phyloP scores from a whole-genome alignment of 148 eudicot genomes.

The Pouteria glomerata region DNA sequence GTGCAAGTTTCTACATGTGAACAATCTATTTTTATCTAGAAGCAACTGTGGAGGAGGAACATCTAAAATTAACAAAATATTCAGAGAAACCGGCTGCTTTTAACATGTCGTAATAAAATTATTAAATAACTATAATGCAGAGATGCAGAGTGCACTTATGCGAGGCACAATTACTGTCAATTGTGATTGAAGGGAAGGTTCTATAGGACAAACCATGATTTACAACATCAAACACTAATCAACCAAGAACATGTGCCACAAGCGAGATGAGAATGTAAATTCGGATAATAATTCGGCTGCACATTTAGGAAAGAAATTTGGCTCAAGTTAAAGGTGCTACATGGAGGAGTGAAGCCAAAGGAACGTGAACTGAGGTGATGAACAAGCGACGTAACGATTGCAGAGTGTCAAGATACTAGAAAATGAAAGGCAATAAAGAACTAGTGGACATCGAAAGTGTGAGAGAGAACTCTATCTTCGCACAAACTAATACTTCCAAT shows the following conservation, averaged over 20 bases:
- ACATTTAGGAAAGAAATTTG: neutral
- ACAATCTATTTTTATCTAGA: slow-evolving; percentile 1
- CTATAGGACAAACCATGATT: neutral
- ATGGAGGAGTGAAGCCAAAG: neutral
- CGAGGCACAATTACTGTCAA: neutral
- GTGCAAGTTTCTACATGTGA: neutral
- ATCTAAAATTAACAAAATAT: neutral
- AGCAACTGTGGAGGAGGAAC: neutral
- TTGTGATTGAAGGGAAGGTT: neutral
- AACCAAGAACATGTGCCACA: neutral
- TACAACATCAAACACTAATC: neutral
- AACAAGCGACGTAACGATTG: neutral
- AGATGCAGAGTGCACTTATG: neutral
- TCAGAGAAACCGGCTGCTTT: neutral
- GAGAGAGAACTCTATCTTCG: no score
- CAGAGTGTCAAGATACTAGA: neutral
- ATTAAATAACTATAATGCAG: neutral
- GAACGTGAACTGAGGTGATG: neutral
- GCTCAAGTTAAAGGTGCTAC: slow-evolving; percentile 3
- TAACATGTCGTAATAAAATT: neutral
- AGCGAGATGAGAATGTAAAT: neutral
- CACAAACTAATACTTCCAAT: neutral
- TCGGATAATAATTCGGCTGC: neutral
- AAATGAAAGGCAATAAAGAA: neutral
- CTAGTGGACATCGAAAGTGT: no score